phyloP scores from a whole-genome alignment of 1,284 basidiomycete species.

The Earliella scabrosa region DNA sequence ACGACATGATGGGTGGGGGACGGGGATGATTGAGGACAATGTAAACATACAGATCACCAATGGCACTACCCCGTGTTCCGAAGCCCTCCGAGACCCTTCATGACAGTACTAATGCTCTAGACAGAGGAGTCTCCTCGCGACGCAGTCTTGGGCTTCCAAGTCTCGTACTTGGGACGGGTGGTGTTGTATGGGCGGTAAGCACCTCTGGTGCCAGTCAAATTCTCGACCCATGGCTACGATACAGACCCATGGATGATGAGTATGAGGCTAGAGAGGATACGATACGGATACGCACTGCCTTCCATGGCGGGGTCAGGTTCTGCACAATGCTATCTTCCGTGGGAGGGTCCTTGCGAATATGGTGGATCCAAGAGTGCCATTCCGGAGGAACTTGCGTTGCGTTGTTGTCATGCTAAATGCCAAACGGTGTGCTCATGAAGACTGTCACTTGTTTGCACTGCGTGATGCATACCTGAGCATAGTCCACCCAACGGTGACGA shows the following conservation, averaged over 20 bases:
- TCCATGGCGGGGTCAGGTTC: constrained; percentile 76
- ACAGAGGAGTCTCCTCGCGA: constrained; percentile 42
- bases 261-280: not conserved
- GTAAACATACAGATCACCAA: no score
- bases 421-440: no score
- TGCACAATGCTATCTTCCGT: constrained; percentile 75
- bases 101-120: constrained; percentile 1
- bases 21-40: constrained; percentile 19
- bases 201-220: constrained; percentile 89
- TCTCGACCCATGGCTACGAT: constrained; percentile 77
- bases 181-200: constrained; percentile 91
- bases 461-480: constrained; percentile 76
- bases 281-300: constrained; percentile 62
- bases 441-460: no score
- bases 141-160: constrained; percentile 82
- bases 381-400: constrained; percentile 90
- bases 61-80: no score
- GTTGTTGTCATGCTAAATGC: constrained; percentile 77
- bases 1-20: constrained; percentile 50
- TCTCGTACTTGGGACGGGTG: constrained; percentile 75
- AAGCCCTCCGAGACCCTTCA: not conserved
- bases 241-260: constrained; percentile 1
- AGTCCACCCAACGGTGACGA: constrained; percentile 95
- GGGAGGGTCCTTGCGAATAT: constrained; percentile 86
- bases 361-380: constrained; percentile 95